Evolutionary conservation across 2,329 filamentous ascomycete genomes (phyloP), one percentile per base, ranked within the genome.

Genomic region (Coleophoma cylindrospora): DNA sequence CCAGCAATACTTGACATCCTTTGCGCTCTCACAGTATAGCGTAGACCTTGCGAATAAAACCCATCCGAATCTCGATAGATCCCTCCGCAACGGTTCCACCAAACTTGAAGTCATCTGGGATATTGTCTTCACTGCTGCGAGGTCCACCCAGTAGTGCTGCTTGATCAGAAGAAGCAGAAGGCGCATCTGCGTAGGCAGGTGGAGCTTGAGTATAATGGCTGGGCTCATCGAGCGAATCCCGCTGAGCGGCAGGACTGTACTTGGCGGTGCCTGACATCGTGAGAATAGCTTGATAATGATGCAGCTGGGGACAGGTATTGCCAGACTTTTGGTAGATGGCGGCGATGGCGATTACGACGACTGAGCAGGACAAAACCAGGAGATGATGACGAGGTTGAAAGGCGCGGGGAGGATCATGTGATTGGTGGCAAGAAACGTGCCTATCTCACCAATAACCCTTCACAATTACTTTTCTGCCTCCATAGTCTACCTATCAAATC

Each of bases 51-150:
- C 91, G 86, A 62, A 96, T 79, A 70, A 96, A 99, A 71, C 94
- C 89, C 83, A 96, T 95, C 61, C 92, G 88, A 66, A 99, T 96
- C 64, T 95, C 91, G 65, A 97, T 77, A 17, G 91, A 95, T 43
- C 89, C 92, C 74, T 97, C 94, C 58, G 91, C 86, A 52, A 97
- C 91, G 15, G 86, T 90, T 54, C 91, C 91, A 61, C 92, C 94
- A 66, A 95, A 97, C 88, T 96, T 97, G 83, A 97, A 97, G 71
- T 97, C 92, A 74, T 97, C 92, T 1, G 92, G 92, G 41, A 97
- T 68, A 64, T 96, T 95, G 71, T 96, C 92, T 65, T 91, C 83
- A 69, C 91, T 91, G 66, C 77, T 80, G 61, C 91, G 83, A 47
- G 89, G 83, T 41, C 78, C 86, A 50, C 88, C 80, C 38, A 87